Base-by-base conservation (phyloP, 495 filamentous ascomycete genomes). In the Usnea hakonensis region DNA sequence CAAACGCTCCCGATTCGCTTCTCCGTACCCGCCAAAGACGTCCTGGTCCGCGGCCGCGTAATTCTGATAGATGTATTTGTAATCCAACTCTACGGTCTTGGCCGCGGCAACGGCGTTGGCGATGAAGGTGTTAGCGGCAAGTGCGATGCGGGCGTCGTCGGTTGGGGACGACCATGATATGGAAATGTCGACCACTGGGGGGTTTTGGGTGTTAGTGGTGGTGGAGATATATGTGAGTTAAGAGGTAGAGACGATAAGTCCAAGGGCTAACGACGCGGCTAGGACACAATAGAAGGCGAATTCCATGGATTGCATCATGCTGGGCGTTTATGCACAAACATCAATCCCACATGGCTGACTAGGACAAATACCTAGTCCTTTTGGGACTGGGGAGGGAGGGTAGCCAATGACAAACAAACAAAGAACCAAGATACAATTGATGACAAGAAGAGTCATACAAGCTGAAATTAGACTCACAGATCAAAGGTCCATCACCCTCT, bases 11-110 rank as follows among this genome's bases (percentile, higher is more conserved):
- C 69, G 61, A 55, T 78, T 79, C 5, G 58, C 61, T 17, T 52
- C 61, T 0, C 76, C 75, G 58, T 78, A 80, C 10, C 74, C 68
- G 14, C 62, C 64, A 57, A 82, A 70, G 6, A 76, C 73, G 59
- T 73, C 68, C 53, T 77, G 73, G 52, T 68, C 71, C 66, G 69
- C 62, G 33, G 71, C 68, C 4, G 76, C 77, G 54, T 79, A 79
- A 61, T 84, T 83, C 64, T 83, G 76, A 64, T 87, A 87, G 33
- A 87, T 67, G 58, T 81, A 89, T 38, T 78, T 73, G 57, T 83
- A 69, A 43, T 74, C 69, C 30, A 82, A 21, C 0, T 74, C 73
- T 50, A 76, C 64, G 19, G 61, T 65, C 60, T 78, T 72, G 1
- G 83, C 78, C 28, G 77, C 65, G 9, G 71, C 71, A 11, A 70